phyloP scores from a whole-genome alignment of 176 grass and related monocot genomes.

The Musa troglodytarum region DNA sequence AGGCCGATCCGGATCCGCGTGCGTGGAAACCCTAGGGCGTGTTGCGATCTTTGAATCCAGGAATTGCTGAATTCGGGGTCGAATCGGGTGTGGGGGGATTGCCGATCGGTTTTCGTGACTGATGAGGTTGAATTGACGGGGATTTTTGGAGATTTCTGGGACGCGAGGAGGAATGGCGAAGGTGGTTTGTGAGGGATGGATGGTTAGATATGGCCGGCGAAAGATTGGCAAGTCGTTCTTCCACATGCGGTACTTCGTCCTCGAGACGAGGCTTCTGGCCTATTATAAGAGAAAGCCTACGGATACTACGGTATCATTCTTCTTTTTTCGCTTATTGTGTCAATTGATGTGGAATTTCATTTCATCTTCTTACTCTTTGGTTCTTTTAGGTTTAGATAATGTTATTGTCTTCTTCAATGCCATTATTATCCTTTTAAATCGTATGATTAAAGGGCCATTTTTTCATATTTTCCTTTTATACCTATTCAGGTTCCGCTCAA shows the following conservation, averaged over 20 bases:
- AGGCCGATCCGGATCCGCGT: background rate
- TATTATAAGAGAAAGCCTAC: conserved; percentile 89
- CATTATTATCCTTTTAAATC: background rate
- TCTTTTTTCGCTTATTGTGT: background rate
- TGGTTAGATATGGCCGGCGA: conserved; percentile 73
- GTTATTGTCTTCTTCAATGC: too few relatives aligned
- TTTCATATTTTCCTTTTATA: conserved; percentile 28
- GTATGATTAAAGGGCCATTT: conserved; percentile 9
- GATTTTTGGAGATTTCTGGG: conserved; percentile 15
- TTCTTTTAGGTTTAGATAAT: background rate
- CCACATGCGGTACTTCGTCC: conserved; percentile 71
- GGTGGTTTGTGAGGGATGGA: conserved; percentile 64
- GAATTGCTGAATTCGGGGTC: background rate
- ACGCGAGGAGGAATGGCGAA: conserved; percentile 18
- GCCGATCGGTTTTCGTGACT: background rate
- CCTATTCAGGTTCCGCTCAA: conserved; percentile 55
- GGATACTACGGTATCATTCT: conserved; percentile 51
- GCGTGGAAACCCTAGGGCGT: background rate
- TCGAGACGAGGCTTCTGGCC: conserved; percentile 48
- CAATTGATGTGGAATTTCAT: background rate
- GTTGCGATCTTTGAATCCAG: background rate
- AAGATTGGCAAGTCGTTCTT: conserved; percentile 81
- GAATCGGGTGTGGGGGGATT: background rate
- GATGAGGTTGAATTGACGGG: background rate
- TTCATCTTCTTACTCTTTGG: background rate